phyloP scores from a whole-genome alignment of 179 eudicot species.

The Silene noctiflora region DNA sequence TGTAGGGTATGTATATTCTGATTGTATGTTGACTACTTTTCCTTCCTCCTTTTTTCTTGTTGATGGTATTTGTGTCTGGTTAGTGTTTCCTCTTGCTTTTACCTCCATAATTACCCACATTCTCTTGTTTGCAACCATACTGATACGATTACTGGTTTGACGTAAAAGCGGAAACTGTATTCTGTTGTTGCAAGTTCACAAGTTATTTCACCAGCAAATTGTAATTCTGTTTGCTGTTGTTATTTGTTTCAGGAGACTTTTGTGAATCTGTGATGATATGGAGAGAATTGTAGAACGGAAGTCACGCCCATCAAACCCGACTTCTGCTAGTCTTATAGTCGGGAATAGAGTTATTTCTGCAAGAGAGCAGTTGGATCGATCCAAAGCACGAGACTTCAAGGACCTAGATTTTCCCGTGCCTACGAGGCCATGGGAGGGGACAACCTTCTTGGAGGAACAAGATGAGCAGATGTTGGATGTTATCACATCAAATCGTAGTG shows the following conservation, averaged over 20 bases:
- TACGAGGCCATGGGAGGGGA: conserved; percentile 48
- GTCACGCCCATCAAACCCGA: conserved; percentile 33
- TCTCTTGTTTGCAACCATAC: neutral
- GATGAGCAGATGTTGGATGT: conserved; percentile 58
- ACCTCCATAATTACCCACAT: neutral
- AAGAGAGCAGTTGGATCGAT: conserved; percentile 37
- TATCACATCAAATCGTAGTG: conserved; percentile 43
- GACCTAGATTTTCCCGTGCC: conserved; percentile 46
- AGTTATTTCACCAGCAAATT: neutral
- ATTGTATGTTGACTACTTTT: neutral
- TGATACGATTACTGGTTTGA: neutral
- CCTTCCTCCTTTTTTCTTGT: neutral
- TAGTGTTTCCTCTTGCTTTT: conserved; percentile 1
- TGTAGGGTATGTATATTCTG: neutral
- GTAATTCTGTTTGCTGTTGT: conserved; percentile 24
- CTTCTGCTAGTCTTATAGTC: conserved; percentile 36
- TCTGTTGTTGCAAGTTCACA: neutral
- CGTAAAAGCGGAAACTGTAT: neutral
- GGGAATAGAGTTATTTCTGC: conserved; percentile 30
- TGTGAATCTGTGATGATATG: conserved; percentile 46
- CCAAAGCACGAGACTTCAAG: conserved; percentile 29
- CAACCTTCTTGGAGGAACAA: conserved; percentile 39
- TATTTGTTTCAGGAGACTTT: neutral
- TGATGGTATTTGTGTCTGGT: neutral
- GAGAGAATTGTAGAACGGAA: conserved; percentile 52